A percentile compares a stretch with the other conserved stretches of the same genome.
Conservation (phyloP, 2,329 filamentous ascomycete species). For the Rhynchosporium graminicola region DNA sequence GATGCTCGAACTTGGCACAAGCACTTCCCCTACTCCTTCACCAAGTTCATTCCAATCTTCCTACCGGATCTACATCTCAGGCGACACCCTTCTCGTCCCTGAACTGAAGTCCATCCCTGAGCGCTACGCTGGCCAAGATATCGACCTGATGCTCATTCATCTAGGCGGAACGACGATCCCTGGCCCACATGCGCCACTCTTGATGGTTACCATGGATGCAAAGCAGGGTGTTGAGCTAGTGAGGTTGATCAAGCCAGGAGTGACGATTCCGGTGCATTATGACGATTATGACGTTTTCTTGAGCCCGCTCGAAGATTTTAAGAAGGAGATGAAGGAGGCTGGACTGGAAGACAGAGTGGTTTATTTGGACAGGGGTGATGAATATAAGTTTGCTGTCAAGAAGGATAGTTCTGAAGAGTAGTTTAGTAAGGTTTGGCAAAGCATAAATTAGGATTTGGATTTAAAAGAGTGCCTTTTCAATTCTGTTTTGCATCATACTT, state of each 20-base stretch:
- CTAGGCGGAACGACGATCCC: conserved; percentile 67
- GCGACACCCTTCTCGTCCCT: conserved; percentile 63
- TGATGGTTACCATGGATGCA: conserved; percentile 72
- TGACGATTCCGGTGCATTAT: conserved; percentile 65
- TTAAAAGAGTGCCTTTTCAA: too few species aligned
- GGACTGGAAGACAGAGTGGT: conserved; percentile 56
- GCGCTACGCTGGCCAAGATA: conserved; percentile 52
- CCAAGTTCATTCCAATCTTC: conserved; percentile 44
- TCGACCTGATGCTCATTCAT: conserved; percentile 68
- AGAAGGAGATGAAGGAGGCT: conserved; percentile 53
- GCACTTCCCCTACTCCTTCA: conserved; percentile 25
- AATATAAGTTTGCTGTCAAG: conserved; percentile 3
- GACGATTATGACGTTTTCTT: conserved; percentile 66
- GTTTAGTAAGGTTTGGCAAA: too few species aligned
- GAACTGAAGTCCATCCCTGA: conserved; percentile 62
- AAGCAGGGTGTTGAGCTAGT: conserved; percentile 62
- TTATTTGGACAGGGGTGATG: conserved; percentile 59
- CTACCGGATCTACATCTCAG: conserved; percentile 66
- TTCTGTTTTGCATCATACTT: too few species aligned
- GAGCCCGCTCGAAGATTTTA: conserved; percentile 61
- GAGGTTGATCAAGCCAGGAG: conserved; percentile 57
- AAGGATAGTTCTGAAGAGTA: too few species aligned
- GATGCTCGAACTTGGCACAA: conserved; percentile 63
- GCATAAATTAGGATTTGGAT: too few species aligned
- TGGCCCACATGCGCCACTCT: conserved; percentile 54